Base-by-base conservation (phyloP, 2,329 filamentous ascomycete species). In the Paracoccidioides lutzii region DNA sequence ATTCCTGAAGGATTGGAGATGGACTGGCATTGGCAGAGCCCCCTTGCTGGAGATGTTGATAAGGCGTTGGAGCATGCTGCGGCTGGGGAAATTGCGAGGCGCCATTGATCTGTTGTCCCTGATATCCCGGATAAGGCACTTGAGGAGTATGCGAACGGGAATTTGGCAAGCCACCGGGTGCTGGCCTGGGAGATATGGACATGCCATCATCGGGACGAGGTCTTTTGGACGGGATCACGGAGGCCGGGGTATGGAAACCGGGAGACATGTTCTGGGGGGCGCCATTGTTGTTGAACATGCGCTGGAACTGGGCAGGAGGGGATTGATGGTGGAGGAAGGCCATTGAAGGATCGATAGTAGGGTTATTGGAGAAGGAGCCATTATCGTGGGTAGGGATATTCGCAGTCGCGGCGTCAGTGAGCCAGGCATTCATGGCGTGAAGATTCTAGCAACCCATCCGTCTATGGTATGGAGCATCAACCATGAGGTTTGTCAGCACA, bases 101-200 rank as follows among this genome's bases (percentile, higher is more conserved):
- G 51, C 77, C 77, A 69, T 84, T 83, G 59, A 76, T 74, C 64
- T 80, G 81, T 41, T 28, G 48, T 58, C 78, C 79, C 67, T 84
- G 87, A 69, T 85, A 91, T 61, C 82, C 82, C 33, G 84, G 77
- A 64, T 84, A 90, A 53, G 80, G 79, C 59, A 83, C 80, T 67
- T 91, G 88, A 65, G 91, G 91, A 35, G 91, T 97, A 68, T 95
- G 90, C 64, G 91, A 91, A 71, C 91, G 88, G 72, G 91, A 94
- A 30, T 82, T 83, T 51, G 88, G 86, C 35, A 89, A 73, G 73
- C 87, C 87, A 61, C 81, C 82, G 4, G 85, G 81, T 55, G 85
- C 83, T 67, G 85, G 87, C 65, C 84, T 81, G 54, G 91, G 90
- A 37, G 90, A 94, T 68, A 87, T 84, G 62, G 84, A 85, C 66